Evolutionary conservation across 768 basidiomycete genomes (phyloP).

Genomic region (Pisolithus microcarpus): DNA sequence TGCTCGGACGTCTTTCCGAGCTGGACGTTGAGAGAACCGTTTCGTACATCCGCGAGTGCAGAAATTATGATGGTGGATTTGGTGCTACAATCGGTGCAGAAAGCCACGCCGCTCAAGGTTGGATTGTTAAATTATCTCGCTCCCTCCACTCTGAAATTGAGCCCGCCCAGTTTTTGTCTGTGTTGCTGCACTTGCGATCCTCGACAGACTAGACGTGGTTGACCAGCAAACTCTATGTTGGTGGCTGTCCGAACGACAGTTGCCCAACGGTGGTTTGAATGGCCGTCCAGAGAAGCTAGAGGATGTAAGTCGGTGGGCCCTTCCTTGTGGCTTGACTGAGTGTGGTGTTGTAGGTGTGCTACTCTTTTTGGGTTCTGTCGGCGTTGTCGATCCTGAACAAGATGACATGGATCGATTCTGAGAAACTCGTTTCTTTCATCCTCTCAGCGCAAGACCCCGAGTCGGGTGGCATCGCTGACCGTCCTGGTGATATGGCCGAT

Average conservation of each 20-base stretch:
- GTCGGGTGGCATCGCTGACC: slow-evolving; percentile 87
- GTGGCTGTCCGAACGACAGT: slow-evolving; percentile 93
- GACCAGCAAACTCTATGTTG: slow-evolving; percentile 77
- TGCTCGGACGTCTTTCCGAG: slow-evolving; percentile 67
- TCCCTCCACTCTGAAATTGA: not conserved
- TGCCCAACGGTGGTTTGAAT: slow-evolving; percentile 90
- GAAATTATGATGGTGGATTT: slow-evolving; percentile 95
- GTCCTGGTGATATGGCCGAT: slow-evolving; percentile 89
- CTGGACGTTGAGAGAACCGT: slow-evolving; percentile 65
- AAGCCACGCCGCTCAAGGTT: slow-evolving; percentile 89
- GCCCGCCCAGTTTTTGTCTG: slow-evolving; percentile 76
- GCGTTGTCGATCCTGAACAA: slow-evolving; percentile 78
- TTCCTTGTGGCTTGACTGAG: not conserved
- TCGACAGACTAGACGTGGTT: slow-evolving; percentile 73
- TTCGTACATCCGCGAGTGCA: slow-evolving; percentile 66
- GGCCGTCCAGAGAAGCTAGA: slow-evolving; percentile 97
- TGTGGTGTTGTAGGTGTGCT: slow-evolving; percentile 69
- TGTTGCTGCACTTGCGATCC: slow-evolving; percentile 77
- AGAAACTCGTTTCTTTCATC: slow-evolving; percentile 75
- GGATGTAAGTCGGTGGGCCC: slow-evolving; percentile 53
- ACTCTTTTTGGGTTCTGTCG: slow-evolving; percentile 95
- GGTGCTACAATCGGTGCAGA: slow-evolving; percentile 81
- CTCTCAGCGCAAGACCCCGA: slow-evolving; percentile 87
- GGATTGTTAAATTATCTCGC: not conserved
- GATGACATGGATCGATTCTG: slow-evolving; percentile 79